Evolutionary conservation across 371 early-diverging fungal species (phyloP).

Genomic region (Umbelopsis sp.): DNA sequence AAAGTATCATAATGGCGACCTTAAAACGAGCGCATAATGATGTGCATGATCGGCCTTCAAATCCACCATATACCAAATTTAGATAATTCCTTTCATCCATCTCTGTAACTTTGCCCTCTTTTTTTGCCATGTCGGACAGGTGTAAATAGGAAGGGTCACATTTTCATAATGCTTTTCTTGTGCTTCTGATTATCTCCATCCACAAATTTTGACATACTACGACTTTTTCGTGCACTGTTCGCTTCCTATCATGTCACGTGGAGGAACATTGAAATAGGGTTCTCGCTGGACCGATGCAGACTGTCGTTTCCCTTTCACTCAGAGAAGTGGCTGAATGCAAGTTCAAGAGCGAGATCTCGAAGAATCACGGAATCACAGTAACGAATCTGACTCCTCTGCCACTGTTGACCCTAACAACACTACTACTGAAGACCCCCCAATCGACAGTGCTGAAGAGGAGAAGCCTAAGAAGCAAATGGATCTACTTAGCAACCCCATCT

Average conservation of each 20-base stretch:
- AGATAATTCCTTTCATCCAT: not conserved
- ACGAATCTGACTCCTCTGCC: not conserved
- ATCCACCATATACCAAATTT: not conserved
- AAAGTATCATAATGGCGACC: no score
- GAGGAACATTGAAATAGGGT: not conserved
- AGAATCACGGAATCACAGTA: not conserved
- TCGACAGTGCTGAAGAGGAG: not conserved
- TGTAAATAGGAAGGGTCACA: no score
- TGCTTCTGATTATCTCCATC: no score
- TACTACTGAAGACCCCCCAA: not conserved
- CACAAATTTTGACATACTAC: no score
- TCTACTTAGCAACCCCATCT: constrained; percentile 26
- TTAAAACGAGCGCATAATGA: not conserved
- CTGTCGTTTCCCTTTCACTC: not conserved
- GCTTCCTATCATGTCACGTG: not conserved
- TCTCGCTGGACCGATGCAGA: not conserved
- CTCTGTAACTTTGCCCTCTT: no score
- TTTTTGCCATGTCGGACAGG: not conserved
- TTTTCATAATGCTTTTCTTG: no score
- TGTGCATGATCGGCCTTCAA: not conserved
- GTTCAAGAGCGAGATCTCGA: constrained; percentile 6
- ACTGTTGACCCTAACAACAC: not conserved
- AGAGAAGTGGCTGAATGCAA: not conserved
- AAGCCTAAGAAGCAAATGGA: constrained; percentile 17
- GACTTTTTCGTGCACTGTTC: no score